Base-by-base conservation (phyloP, 441 rosid genomes). In the Gossypium lobatum region DNA sequence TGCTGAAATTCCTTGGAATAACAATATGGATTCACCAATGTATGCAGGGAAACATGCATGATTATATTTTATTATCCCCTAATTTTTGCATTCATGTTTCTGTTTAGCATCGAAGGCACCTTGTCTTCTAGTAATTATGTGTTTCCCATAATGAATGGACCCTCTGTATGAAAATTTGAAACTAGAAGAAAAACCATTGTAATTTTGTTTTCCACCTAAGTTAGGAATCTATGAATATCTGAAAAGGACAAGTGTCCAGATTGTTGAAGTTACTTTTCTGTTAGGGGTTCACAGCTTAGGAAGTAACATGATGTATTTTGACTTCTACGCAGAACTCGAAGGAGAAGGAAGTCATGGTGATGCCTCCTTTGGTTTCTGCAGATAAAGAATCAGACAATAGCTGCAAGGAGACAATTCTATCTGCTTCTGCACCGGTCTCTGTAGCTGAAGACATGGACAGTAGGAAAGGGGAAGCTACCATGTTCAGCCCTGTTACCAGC, bases 241-340 rank as follows among this genome's bases (percentile, higher is more conserved):
- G 7, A 31, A 4, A 11, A 18, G 37, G 3, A 54, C 3, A 11
- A 17, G 20, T 13, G 10, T 20, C 39, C 39, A 34, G 39, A 34
- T 34, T 34, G 39, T 34, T 6, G 25, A 53, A 53, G 20, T 16
- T 53, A 53, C 23, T 53, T 16, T 53, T 53, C 58, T 16, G 18
- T 53, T 53, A 53, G 58, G 58, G 11, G 39, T 60, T 60, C 64
- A 26, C 18, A 25, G 13, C 18, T 2, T 13, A 60, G 34, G 18
- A 59, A 14, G 64, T 13, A 60, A 65, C 37, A 1, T 74, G 59
- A 68, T 42, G 46, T 31, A 31, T 77, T 64, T 73, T 68, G 26
- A 46, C 76, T 67, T 76, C 60, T 68, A 26, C 71, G 75, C 86
- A 87, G 90, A 72, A 48, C 63, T 78, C 72, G 50, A 57, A 60